phyloP scores from a whole-genome alignment of 768 basidiomycete genomes.

The Boletus pseudo-olivaceus region DNA sequence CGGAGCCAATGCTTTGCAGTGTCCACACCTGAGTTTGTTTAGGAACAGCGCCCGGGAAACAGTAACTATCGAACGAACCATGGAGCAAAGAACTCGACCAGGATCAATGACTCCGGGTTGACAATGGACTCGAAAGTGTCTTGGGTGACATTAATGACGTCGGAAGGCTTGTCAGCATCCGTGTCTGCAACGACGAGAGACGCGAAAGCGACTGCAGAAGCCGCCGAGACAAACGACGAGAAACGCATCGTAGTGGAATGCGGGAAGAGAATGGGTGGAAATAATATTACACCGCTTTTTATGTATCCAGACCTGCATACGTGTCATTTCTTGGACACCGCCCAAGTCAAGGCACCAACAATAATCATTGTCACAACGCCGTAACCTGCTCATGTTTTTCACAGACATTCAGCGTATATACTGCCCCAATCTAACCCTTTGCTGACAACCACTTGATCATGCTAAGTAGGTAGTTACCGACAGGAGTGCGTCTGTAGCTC shows the following conservation, averaged over 20 bases:
- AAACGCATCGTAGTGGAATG: slow-evolving; percentile 58
- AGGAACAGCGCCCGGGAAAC: not conserved
- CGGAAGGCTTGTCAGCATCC: slow-evolving; percentile 46
- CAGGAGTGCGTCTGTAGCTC: not conserved
- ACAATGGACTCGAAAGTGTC: slow-evolving; percentile 67
- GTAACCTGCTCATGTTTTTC: not conserved
- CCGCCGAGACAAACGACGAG: slow-evolving; percentile 44
- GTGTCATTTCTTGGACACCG: slow-evolving; percentile 20
- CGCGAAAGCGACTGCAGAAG: slow-evolving; percentile 52
- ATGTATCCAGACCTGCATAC: slow-evolving; percentile 26
- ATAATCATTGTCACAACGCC: too few species aligned
- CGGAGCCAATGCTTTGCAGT: slow-evolving; percentile 93
- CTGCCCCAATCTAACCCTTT: too few species aligned
- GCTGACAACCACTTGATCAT: not conserved
- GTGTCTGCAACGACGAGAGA: slow-evolving; percentile 49
- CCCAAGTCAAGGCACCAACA: not conserved
- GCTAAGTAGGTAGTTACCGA: not conserved
- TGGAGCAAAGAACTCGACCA: slow-evolving; percentile 95
- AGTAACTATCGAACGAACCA: slow-evolving; percentile 46
- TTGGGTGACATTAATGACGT: slow-evolving; percentile 77
- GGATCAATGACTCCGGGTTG: slow-evolving; percentile 63
- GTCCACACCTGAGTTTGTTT: slow-evolving; percentile 69
- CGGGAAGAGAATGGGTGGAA: slow-evolving; percentile 7
- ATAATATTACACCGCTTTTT: slow-evolving; percentile 12
- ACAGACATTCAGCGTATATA: too few species aligned